Conservation (phyloP, 2,329 filamentous ascomycete genomes). For the Alternaria novae-zelandiae region DNA sequence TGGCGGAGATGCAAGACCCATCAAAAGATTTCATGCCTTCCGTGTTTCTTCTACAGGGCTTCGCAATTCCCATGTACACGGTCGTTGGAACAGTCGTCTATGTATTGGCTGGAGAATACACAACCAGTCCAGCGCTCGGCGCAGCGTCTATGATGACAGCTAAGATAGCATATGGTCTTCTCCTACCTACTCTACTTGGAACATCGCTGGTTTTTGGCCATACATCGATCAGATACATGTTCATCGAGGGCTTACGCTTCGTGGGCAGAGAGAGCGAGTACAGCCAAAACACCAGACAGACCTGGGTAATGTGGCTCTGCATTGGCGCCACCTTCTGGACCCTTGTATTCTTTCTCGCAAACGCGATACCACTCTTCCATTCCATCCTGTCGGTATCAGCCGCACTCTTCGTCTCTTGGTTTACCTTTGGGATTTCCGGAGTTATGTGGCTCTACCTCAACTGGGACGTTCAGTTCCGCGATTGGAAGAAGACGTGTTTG, state of each 20-base stretch:
- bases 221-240: constrained; percentile 68
- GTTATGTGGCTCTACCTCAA: constrained; percentile 36
- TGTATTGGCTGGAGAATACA: constrained; percentile 64
- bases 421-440: constrained; percentile 54
- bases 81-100: constrained; percentile 71
- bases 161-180: constrained; percentile 71
- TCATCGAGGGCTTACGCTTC: constrained; percentile 62
- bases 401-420: constrained; percentile 69
- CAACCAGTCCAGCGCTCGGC: constrained; percentile 68
- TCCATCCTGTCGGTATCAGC: constrained; percentile 65
- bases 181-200: constrained; percentile 71
- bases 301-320: constrained; percentile 45
- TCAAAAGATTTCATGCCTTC: constrained; percentile 63
- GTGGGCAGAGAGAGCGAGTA: constrained; percentile 33
- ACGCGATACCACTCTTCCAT: constrained; percentile 71
- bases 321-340: constrained; percentile 58
- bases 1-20: constrained; percentile 67
- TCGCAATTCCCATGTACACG: constrained; percentile 64
- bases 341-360: constrained; percentile 69
- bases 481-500: constrained; percentile 23
- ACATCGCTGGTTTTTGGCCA: constrained; percentile 72
- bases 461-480: constrained; percentile 48
- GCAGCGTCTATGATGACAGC: constrained; percentile 61
- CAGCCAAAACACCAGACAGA: constrained; percentile 28
- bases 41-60: constrained; percentile 60